Evolutionary conservation across 2,329 filamentous ascomycete genomes (phyloP), one percentile per base, ranked within the genome.

Genomic region (Scedosporium boydii): DNA sequence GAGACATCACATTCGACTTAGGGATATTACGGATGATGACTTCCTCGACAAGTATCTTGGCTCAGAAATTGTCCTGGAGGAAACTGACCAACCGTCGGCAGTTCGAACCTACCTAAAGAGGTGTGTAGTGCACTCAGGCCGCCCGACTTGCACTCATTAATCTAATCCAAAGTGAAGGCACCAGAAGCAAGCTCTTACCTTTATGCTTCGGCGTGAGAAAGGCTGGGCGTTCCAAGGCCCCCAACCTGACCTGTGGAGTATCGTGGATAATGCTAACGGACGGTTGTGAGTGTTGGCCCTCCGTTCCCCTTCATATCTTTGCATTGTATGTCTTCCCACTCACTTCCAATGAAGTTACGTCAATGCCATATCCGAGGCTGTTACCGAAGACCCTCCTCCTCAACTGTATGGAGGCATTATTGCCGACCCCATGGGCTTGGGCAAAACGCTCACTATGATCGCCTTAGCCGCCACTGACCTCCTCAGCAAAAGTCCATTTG

Each of bases 391-490:
- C 3, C 66, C 69, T 0, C 77, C 77, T 0, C 64, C 68, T 2
- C 44, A 68, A 0, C 78, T 77, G n/a, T 68, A 67, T 9, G 78
- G 78, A 0, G 78, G 78, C 1, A 75, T 80, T n/a, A 68, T 80
- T 23, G 77, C 77, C 1, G 78, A 80, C 63, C 70, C 73, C 0
- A 80, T 80, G 78, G 78, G 78, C 0, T 67, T 80, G 0, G 78
- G 78, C 0, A 80, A 80, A 61, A 78, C 77, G 0, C 63, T 79
- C 0, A 73, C 73, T 0, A 78, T 79, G 73, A 75, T 80, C 27
- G 67, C 77, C 0, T 62, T 81, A 1, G 66, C 72, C 1, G 77
- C 76, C 1, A 64, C 67, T 0, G 73, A 76, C 53, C 48, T 64
- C 21, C n/a, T 9, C 6, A 10, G 21, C 7, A 10, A 48, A 21